Conservation (phyloP, 805 yeast species). For the Candida silvicultrix region DNA sequence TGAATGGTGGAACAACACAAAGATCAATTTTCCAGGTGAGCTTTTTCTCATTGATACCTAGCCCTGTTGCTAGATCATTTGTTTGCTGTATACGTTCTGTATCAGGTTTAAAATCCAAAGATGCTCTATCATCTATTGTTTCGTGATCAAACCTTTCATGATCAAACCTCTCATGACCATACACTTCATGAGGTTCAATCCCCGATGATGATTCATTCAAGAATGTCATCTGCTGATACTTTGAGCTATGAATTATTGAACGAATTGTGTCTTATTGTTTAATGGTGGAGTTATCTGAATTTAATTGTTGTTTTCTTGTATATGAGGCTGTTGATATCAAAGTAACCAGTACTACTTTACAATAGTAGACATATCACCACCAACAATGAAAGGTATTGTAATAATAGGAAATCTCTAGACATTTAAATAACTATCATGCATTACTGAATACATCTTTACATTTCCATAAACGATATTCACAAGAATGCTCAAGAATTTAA, state of each 20-base stretch:
- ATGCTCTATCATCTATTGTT: neutral
- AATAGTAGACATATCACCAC: too few relatives aligned
- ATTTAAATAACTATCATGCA: neutral
- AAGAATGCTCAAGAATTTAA: too few relatives aligned
- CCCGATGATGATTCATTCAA: neutral
- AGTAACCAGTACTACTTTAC: too few relatives aligned
- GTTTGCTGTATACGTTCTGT: neutral
- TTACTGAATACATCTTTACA: too few relatives aligned
- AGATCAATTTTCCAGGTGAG: conserved; percentile 61
- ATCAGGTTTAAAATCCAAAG: neutral
- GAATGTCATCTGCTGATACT: neutral
- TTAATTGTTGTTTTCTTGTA: too few relatives aligned
- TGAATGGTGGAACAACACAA: conserved; percentile 71
- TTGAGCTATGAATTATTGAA: neutral
- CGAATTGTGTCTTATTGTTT: neutral
- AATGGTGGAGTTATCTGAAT: too few relatives aligned
- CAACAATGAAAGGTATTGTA: too few relatives aligned
- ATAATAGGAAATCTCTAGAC: neutral
- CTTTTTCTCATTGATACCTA: conserved; percentile 46
- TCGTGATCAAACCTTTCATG: neutral
- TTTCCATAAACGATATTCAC: too few relatives aligned
- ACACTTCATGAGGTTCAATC: neutral
- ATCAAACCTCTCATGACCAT: neutral
- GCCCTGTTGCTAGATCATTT: conserved; percentile 30
- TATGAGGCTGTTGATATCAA: neutral